Base-by-base conservation (phyloP, 2,329 filamentous ascomycete genomes). In the Talaromyces atroroseus region DNA sequence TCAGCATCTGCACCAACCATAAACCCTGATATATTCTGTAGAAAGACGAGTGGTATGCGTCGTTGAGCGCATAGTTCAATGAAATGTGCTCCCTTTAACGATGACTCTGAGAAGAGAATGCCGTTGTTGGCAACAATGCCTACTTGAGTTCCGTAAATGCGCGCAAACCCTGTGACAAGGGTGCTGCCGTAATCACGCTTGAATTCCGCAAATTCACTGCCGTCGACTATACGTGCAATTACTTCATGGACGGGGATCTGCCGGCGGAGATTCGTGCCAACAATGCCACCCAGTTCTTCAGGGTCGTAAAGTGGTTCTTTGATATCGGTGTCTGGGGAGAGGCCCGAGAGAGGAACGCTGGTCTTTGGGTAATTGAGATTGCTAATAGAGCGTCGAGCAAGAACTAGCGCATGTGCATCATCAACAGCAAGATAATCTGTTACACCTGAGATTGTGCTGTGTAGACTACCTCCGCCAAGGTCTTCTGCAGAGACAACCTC, bases 11-110 rank as follows among this genome's bases (percentile, higher is more conserved):
- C 83, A 45, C 94, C 94, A 32, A 99, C 94, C 94, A 99, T 99
- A 82, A 99, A 99, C 45, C 94, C 94, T 5, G 86, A 87, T 69
- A 99, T 97, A 73, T 99, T 97, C 72, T 99, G 94, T 20, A 99
- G 78, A 75, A 97, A 97, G 51, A 97, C 81, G 10, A 97, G 79
- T 1, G 94, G 92, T 56, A 97, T 89, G 54, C 89, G 85, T 56
- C 94, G 87, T 74, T 96, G 91, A 29, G 88, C 82, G 77, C 92
- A 97, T 4, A 99, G 83, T 74, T 99, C 90, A 66, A 97, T 90
- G 73, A 99, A 99, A 75, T 99, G 94, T 0, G 94, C 91, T 36
- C 92, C 94, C 75, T 99, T 99, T 60, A 96, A 81, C 8, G 90
- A 86, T 10, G 89, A 91, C 52, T 91, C 84, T 55, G 89, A 90